phyloP scores from a whole-genome alignment of 2,329 filamentous ascomycete genomes.

The Septoria linicola region DNA sequence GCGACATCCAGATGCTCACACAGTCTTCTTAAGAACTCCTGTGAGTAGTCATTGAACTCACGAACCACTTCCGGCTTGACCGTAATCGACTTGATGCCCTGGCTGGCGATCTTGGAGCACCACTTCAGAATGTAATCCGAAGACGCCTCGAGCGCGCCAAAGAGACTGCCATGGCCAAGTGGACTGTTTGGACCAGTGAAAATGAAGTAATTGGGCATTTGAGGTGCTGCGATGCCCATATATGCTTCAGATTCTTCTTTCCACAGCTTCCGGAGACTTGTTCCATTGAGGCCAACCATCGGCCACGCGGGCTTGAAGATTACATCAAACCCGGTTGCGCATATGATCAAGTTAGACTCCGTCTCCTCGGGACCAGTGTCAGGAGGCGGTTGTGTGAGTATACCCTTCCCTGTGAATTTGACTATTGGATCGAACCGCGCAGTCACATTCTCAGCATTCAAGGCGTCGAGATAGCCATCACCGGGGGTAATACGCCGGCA shows the following conservation, averaged over 20 bases:
- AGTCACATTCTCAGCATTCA: conserved; percentile 18
- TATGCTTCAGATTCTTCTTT: conserved; percentile 27
- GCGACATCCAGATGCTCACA: conserved; percentile 52
- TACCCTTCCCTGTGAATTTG: conserved; percentile 13
- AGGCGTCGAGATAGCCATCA: conserved; percentile 18
- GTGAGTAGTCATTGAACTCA: conserved; percentile 51
- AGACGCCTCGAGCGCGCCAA: conserved; percentile 11
- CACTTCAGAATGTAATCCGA: conserved; percentile 21
- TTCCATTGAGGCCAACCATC: conserved; percentile 39
- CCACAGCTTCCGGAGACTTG: conserved; percentile 27
- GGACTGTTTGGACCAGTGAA: conserved; percentile 21
- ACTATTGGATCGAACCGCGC: conserved; percentile 15
- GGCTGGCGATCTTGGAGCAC: conserved; percentile 20
- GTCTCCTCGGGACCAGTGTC: conserved; percentile 22
- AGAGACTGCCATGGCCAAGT: conserved; percentile 15
- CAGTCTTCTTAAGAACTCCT: conserved; percentile 50
- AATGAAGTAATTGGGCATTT: conserved; percentile 34
- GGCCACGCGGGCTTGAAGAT: conserved; percentile 37
- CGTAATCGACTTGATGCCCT: conserved; percentile 40
- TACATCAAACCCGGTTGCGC: conserved; percentile 43
- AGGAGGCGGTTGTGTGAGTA: conserved; percentile 8
- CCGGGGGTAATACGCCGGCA: conserved; percentile 21
- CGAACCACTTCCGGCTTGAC: conserved; percentile 47
- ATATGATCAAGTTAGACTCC: conserved; percentile 49
- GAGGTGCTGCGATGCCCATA: conserved; percentile 26